Conservation (phyloP, 2,329 filamentous ascomycete genomes). For the Scedosporium dehoogii region DNA sequence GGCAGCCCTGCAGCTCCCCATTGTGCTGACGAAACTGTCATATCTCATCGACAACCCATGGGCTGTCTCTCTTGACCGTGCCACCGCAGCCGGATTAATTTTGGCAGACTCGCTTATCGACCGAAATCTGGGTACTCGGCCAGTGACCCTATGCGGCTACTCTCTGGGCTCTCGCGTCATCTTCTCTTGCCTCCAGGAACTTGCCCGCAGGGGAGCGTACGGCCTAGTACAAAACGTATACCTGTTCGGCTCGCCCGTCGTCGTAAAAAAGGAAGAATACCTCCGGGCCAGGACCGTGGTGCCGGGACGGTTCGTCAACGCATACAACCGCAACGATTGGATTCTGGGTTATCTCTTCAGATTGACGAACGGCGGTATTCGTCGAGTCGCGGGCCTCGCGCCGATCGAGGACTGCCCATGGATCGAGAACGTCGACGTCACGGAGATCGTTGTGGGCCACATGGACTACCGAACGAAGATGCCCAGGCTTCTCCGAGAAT, state of each 20-base stretch:
- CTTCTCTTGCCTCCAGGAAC: slow-evolving; percentile 80
- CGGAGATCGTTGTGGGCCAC: slow-evolving; percentile 76
- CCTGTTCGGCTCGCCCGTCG: slow-evolving; percentile 83
- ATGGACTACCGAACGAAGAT: slow-evolving; percentile 96
- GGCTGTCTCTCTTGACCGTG: slow-evolving; percentile 90
- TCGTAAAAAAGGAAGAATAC: slow-evolving; percentile 87
- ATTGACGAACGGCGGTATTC: slow-evolving; percentile 83
- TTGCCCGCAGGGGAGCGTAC: slow-evolving; percentile 71
- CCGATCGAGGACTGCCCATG: slow-evolving; percentile 66
- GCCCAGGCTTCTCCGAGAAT: slow-evolving; percentile 75
- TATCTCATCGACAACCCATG: slow-evolving; percentile 98
- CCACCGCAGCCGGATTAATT: slow-evolving; percentile 80
- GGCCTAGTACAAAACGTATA: slow-evolving; percentile 93
- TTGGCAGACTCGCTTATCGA: slow-evolving; percentile 90
- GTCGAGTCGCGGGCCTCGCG: slow-evolving; percentile 74
- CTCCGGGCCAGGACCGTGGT: slow-evolving; percentile 73
- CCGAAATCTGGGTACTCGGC: slow-evolving; percentile 79
- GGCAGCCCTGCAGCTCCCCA: slow-evolving; percentile 84
- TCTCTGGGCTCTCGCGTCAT: slow-evolving; percentile 88
- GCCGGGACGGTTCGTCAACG: slow-evolving; percentile 87
- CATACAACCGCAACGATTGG: slow-evolving; percentile 92
- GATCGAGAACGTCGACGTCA: slow-evolving; percentile 83
- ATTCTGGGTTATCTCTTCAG: slow-evolving; percentile 95
- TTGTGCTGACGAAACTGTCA: slow-evolving; percentile 84
- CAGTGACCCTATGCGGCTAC: slow-evolving; percentile 89